Evolutionary conservation across 2,329 filamentous ascomycete genomes (phyloP).

Genomic region (Clarireedia homoeocarpa): DNA sequence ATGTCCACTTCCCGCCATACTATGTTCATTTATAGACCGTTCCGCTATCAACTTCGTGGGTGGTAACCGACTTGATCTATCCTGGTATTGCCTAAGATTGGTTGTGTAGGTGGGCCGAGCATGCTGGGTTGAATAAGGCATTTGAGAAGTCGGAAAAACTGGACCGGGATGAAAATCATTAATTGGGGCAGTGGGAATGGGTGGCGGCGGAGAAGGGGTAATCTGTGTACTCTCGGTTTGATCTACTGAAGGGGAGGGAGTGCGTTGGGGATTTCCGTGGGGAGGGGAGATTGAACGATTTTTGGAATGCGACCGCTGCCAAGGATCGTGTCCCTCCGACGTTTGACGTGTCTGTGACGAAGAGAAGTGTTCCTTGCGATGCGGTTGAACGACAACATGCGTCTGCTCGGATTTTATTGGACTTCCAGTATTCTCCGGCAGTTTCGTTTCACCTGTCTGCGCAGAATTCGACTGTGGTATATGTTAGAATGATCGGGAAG

Average conservation of each 20-base stretch:
- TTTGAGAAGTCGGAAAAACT: constrained; percentile 4
- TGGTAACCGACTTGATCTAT: constrained; percentile 2
- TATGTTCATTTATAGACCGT: not conserved
- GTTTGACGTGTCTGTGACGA: constrained; percentile 8
- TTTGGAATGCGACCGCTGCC: constrained; percentile 5
- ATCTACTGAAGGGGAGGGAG: constrained; percentile 2
- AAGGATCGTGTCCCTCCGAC: constrained; percentile 6
- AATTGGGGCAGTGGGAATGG: constrained; percentile 9
- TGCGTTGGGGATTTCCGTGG: not conserved
- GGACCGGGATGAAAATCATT: constrained; percentile 5
- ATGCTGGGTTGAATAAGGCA: constrained; percentile 7
- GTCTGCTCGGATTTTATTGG: constrained; percentile 5
- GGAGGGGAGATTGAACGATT: constrained; percentile 6
- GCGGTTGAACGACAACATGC: constrained; percentile 3
- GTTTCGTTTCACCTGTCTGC: not conserved
- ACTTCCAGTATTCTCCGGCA: constrained; percentile 2
- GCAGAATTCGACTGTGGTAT: not conserved
- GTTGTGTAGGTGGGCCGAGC: constrained; percentile 2
- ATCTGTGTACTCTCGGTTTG: constrained; percentile 6
- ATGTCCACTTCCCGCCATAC: not conserved
- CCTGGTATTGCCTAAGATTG: constrained; percentile 8
- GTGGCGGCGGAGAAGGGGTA: constrained; percentile 8
- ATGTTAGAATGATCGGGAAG: not conserved
- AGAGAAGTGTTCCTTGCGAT: not conserved
- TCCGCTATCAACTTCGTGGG: not conserved